Conservation (phyloP, 345 rosid species). For the Brassica rapa region DNA sequence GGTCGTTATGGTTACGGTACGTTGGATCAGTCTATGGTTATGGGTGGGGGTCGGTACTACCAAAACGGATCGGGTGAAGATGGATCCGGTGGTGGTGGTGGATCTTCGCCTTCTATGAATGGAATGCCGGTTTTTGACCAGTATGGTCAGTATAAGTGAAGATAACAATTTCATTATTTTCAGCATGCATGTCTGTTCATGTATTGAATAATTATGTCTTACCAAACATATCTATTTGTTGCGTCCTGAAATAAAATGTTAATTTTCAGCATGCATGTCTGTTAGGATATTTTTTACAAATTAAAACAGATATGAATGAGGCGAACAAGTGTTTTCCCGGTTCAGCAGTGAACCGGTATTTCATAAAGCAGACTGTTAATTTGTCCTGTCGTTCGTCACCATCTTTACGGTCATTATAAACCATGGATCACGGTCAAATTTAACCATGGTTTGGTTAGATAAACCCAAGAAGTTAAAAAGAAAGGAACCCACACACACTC, state of each 20-base stretch:
- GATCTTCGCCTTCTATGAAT: conserved; percentile 20
- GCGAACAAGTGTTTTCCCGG: neutral
- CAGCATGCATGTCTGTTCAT: conserved; percentile 1
- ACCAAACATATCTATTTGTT: conserved; percentile 20
- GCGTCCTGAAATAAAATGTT: neutral
- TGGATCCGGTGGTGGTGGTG: conserved; percentile 27
- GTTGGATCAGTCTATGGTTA: conserved; percentile 35
- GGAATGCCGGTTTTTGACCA: conserved; percentile 35
- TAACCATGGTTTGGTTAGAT: neutral
- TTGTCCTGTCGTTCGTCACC: neutral
- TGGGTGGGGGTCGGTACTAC: conserved; percentile 35
- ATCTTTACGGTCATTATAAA: neutral
- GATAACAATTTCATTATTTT: neutral
- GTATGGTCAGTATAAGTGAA: conserved; percentile 40
- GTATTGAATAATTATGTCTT: conserved; percentile 20
- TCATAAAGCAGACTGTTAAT: neutral
- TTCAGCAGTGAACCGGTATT: neutral
- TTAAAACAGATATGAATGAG: no score
- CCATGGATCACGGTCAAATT: neutral
- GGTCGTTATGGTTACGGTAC: conserved; percentile 31
- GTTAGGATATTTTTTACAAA: no score
- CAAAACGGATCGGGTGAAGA: conserved; percentile 38
- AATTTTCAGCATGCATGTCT: neutral
- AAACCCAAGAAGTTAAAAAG: neutral
- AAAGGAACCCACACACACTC: neutral